Percentiles rank a stretch among this genome's conserved stretches.
Evolutionary conservation across 805 yeast genomes (phyloP).

Genomic region (Pichia nakasei): DNA sequence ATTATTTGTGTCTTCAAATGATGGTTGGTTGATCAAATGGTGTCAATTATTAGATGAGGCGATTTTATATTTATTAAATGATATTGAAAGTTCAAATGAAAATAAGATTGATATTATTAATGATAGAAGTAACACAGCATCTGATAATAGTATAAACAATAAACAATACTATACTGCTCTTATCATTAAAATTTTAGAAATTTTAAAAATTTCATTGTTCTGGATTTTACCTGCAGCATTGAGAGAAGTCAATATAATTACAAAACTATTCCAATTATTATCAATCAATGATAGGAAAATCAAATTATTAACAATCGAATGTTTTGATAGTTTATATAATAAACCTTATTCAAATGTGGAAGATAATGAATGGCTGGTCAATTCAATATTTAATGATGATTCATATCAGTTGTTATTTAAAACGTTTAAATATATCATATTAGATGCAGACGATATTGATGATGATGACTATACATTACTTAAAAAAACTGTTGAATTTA

Average conservation of each 20-base stretch:
- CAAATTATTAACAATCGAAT: slow-evolving; percentile 80
- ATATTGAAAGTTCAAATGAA: not conserved
- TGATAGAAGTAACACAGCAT: not conserved
- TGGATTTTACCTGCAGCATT: slow-evolving; percentile 83
- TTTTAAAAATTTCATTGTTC: slow-evolving; percentile 80
- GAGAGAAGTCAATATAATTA: slow-evolving; percentile 54
- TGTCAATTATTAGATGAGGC: slow-evolving; percentile 40
- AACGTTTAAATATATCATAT: slow-evolving; percentile 53
- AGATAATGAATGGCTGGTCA: slow-evolving; percentile 73
- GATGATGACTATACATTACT: slow-evolving; percentile 73
- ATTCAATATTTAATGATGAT: slow-evolving; percentile 61
- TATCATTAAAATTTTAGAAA: slow-evolving; percentile 62
- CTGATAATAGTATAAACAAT: not conserved
- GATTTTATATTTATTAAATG: slow-evolving; percentile 23
- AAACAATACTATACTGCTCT: slow-evolving; percentile 24
- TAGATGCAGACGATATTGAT: slow-evolving; percentile 56
- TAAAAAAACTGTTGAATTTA: slow-evolving; percentile 89
- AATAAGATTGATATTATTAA: slow-evolving; percentile 1
- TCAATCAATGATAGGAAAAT: slow-evolving; percentile 51
- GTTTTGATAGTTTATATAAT: slow-evolving; percentile 81
- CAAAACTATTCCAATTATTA: slow-evolving; percentile 52
- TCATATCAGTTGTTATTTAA: slow-evolving; percentile 64
- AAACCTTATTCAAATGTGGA: slow-evolving; percentile 56
- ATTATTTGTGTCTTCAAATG: slow-evolving; percentile 55
- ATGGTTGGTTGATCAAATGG: slow-evolving; percentile 90